Evolutionary conservation across 2,329 filamentous ascomycete species (phyloP), one percentile per base, ranked within the genome.

Genomic region (Penicillium sp.): DNA sequence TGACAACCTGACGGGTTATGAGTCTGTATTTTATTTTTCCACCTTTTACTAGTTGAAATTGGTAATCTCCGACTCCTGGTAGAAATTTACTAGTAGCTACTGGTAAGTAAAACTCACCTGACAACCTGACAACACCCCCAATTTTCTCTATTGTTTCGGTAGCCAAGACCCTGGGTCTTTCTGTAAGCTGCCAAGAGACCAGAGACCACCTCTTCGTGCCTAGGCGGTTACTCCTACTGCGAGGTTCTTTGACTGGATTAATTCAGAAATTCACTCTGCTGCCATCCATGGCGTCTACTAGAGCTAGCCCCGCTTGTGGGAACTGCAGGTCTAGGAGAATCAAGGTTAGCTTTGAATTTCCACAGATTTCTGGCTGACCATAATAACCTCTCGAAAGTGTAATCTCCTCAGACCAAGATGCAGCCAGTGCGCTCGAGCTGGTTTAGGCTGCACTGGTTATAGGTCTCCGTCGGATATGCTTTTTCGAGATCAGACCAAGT

Each of bases 341-440:
- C 7, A 51, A 51, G 17, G 49, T 51, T 16, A 10, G 30, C n/a
- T 22, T 28, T 4, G 6, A 3, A 16, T 30, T 14, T 26, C 17
- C 25, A 17, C n/a, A 22, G 1, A 22, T 16, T 3, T n/a, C 3
- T 28, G 1, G 5, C 16, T 30, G 7, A 7, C 22, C 25, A 36
- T 3, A 31, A 31, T 51, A 17, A 51, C n/a, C 5, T 19, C 22
- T 44, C 8, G 16, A 30, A 28, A 51, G 40, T 51, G 49, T 22
- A 51, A 44, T 35, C 19, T 51, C 6, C 49, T 51, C 40, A 17
- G 25, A n/a, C 49, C 49, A 44, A 35, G 22, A 45, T 51, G 49
- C 10, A 51, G 49, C 5, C 49, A 51, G 22, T 51, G 49, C 40
- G 49, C 40, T 28, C 49, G 49, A 51, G 49, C 49, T 5, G 40